phyloP scores from a whole-genome alignment of 2,329 filamentous ascomycete genomes.

The Colletotrichum sp. region DNA sequence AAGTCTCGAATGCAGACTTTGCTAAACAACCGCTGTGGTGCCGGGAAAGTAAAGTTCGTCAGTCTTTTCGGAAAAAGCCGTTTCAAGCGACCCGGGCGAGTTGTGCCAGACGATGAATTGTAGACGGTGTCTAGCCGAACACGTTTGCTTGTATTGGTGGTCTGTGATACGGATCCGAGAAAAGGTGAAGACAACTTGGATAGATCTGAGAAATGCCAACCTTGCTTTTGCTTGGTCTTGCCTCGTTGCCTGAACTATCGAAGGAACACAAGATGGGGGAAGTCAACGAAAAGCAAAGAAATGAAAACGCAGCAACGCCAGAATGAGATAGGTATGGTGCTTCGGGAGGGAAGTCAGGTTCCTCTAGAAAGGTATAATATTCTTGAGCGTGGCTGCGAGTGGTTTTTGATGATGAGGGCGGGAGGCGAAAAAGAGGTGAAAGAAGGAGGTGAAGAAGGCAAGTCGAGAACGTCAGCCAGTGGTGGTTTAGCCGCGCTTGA shows the following conservation, averaged over 20 bases:
- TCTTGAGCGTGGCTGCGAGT: background rate
- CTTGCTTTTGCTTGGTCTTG: background rate
- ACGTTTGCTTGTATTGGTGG: background rate
- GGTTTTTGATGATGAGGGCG: background rate
- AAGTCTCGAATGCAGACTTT: background rate
- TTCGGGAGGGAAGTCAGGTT: background rate
- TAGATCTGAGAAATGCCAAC: background rate
- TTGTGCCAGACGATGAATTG: background rate
- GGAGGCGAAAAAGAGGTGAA: background rate
- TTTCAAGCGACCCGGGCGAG: background rate
- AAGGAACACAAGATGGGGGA: background rate
- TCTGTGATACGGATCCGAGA: background rate
- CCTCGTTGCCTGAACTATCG: background rate
- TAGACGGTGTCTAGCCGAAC: background rate
- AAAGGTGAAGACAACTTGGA: background rate
- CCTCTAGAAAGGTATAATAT: background rate
- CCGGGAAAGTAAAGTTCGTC: background rate
- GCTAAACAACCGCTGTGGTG: background rate
- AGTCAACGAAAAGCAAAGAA: background rate
- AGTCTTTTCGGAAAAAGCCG: background rate
- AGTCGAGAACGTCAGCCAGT: constrained; percentile 17
- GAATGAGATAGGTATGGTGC: background rate
- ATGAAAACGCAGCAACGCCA: background rate
- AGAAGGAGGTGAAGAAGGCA: background rate
- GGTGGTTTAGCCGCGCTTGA: background rate